Evolutionary conservation across 1,284 basidiomycete species (phyloP).

Genomic region (Sporisorium scitamineum): DNA sequence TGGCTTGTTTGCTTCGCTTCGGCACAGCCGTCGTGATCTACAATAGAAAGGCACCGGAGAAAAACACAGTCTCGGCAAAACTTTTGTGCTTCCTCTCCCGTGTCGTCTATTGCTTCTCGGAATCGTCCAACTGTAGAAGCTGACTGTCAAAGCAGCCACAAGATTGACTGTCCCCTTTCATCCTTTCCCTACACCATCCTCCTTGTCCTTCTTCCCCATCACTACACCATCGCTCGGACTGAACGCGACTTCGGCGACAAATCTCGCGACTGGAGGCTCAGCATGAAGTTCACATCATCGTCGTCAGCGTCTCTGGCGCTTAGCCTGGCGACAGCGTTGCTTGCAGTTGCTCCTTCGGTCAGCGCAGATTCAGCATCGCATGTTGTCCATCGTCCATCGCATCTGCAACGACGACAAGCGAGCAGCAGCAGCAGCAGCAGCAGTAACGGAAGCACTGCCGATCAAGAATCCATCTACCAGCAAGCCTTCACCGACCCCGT

Average conservation of each 20-base stretch:
- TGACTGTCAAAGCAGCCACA: too few species aligned
- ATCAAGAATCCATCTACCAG: conserved; percentile 31
- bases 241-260: too few species aligned
- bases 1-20: background rate
- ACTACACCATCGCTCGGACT: background rate
- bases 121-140: too few species aligned
- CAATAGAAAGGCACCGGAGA: background rate
- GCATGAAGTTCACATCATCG: conserved; percentile 12
- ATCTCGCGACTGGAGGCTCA: background rate
- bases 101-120: too few species aligned
- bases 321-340: conserved; percentile 2
- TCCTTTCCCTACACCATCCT: background rate
- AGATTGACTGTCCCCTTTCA: too few species aligned
- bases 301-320: conserved; percentile 7
- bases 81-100: too few species aligned
- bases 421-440: background rate
- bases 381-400: conserved; percentile 10
- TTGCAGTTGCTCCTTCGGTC: conserved; percentile 2
- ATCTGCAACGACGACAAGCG: conserved; percentile 26
- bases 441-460: conserved; percentile 13
- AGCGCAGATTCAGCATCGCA: conserved; percentile 17
- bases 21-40: background rate
- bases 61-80: background rate
- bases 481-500: conserved; percentile 57
- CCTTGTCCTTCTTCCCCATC: background rate